Conservation (phyloP, 2,329 filamentous ascomycete genomes). For the Malbranchea zuffiana region DNA sequence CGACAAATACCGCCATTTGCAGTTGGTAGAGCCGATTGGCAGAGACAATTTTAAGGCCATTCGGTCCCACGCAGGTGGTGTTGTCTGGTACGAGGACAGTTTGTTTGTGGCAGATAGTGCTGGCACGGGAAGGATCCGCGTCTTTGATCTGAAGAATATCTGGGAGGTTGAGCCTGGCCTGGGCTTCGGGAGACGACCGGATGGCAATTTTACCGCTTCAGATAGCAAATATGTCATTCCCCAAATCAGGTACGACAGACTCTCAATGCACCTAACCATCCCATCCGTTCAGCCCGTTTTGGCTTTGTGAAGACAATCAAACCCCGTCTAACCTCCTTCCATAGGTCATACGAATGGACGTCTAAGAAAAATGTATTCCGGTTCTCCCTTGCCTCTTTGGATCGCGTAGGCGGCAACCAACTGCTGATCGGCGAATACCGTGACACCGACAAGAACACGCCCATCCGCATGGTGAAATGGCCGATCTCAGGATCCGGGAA, state of each 20-base stretch:
- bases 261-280: not conserved
- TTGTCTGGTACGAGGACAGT: slow-evolving; percentile 29
- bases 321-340: not conserved
- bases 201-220: slow-evolving; percentile 23
- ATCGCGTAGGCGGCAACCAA: slow-evolving; percentile 24
- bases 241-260: slow-evolving; percentile 22
- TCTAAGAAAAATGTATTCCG: slow-evolving; percentile 22
- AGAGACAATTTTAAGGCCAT: slow-evolving; percentile 26
- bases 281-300: not conserved
- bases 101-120: slow-evolving; percentile 29
- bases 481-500: slow-evolving; percentile 22
- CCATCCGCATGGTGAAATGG: slow-evolving; percentile 18
- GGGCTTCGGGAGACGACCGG: slow-evolving; percentile 22
- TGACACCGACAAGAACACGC: slow-evolving; percentile 17
- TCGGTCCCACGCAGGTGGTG: slow-evolving; percentile 27
- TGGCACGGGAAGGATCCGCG: slow-evolving; percentile 27
- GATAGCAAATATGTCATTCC: slow-evolving; percentile 28
- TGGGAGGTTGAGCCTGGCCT: slow-evolving; percentile 27
- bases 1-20: slow-evolving; percentile 25
- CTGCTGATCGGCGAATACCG: slow-evolving; percentile 29
- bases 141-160: slow-evolving; percentile 30
- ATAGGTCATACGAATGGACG: slow-evolving; percentile 2
- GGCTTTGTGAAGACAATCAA: not conserved
- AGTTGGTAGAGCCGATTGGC: slow-evolving; percentile 27
- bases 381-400: slow-evolving; percentile 29